A percentile compares a stretch with the other conserved stretches of the same genome.
These are phyloP conservation scores for Pyrenochaeta sp. DNA, from an alignment of 2,329 filamentous ascomycete genomes.

Conservation along the genomic window DNA sequence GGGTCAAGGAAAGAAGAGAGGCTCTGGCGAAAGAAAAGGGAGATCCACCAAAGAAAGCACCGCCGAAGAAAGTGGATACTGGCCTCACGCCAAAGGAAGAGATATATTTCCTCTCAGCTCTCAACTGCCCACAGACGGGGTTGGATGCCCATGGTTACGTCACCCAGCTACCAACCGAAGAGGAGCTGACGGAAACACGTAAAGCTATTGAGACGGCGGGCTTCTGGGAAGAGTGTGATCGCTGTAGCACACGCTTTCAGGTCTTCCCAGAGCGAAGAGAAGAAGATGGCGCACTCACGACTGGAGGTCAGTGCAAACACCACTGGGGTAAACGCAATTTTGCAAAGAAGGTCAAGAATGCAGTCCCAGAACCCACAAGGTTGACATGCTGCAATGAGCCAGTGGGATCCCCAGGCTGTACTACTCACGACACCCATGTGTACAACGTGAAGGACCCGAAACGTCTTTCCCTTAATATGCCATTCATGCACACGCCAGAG, in stretches of 20 bases:
- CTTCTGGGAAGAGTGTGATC: conserved; percentile 88
- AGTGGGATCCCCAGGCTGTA: conserved; percentile 81
- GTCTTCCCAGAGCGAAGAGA: conserved; percentile 87
- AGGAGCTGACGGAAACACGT: conserved; percentile 72
- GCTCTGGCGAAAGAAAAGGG: conserved; percentile 34
- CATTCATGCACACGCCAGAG: conserved; percentile 79
- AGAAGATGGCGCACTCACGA: conserved; percentile 77
- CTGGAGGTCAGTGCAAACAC: conserved; percentile 79
- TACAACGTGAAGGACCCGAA: conserved; percentile 84
- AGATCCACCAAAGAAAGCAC: conserved; percentile 48
- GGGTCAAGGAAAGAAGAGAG: conserved; percentile 68
- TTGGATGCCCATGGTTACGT: conserved; percentile 81
- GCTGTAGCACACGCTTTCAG: conserved; percentile 86
- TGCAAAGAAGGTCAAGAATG: conserved; percentile 62
- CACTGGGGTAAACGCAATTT: conserved; percentile 77
- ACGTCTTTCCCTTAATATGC: conserved; percentile 78
- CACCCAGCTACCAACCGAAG: conserved; percentile 68
- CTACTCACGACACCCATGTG: conserved; percentile 75
- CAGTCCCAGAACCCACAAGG: conserved; percentile 63
- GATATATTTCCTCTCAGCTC: conserved; percentile 47
- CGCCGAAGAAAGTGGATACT: conserved; percentile 69
- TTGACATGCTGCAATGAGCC: conserved; percentile 83
- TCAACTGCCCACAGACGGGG: conserved; percentile 70
- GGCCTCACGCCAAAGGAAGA: conserved; percentile 75
- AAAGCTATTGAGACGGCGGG: conserved; percentile 71